Evolutionary conservation across 169 alveolate genomes (phyloP).

Genomic region (Perkinsus chesapeaki): DNA sequence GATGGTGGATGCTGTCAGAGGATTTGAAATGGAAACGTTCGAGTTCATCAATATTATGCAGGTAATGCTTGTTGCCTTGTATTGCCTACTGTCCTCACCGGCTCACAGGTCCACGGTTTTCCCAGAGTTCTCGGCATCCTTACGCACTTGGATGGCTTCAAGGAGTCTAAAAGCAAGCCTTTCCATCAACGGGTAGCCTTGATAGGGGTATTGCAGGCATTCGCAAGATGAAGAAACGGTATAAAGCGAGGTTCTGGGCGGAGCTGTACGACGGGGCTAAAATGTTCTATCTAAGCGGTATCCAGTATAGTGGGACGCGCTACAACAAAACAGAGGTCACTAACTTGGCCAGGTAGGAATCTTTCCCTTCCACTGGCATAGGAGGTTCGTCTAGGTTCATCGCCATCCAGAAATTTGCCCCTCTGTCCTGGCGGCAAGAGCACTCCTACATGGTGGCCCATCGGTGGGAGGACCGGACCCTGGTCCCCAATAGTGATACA

Average conservation of each 20-base stretch:
- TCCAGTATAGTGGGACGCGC: slow-evolving; percentile 68
- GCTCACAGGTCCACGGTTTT: slow-evolving; percentile 63
- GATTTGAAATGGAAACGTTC: slow-evolving; percentile 97
- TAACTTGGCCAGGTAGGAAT: background rate
- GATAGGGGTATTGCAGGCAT: background rate
- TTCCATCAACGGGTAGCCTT: background rate
- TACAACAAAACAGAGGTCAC: slow-evolving; percentile 83
- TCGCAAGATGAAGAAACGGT: slow-evolving; percentile 81
- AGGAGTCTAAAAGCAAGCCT: slow-evolving; percentile 72
- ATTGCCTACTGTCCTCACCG: background rate
- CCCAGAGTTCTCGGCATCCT: slow-evolving; percentile 90
- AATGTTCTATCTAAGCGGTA: slow-evolving; percentile 89
- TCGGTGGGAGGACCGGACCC: slow-evolving; percentile 69
- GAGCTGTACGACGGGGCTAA: slow-evolving; percentile 98
- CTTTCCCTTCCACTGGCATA: background rate
- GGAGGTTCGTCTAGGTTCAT: slow-evolving; percentile 86
- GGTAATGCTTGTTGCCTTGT: background rate
- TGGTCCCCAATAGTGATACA: slow-evolving; percentile 10
- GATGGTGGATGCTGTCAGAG: slow-evolving; percentile 10
- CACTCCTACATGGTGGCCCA: slow-evolving; percentile 94
- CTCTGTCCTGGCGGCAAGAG: slow-evolving; percentile 85
- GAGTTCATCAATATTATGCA: slow-evolving; percentile 93
- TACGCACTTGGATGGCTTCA: slow-evolving; percentile 92
- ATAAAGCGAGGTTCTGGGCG: slow-evolving; percentile 72
- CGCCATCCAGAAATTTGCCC: slow-evolving; percentile 79